Base-by-base conservation (phyloP, 140 eudicot species). In the Cichorium intybus region DNA sequence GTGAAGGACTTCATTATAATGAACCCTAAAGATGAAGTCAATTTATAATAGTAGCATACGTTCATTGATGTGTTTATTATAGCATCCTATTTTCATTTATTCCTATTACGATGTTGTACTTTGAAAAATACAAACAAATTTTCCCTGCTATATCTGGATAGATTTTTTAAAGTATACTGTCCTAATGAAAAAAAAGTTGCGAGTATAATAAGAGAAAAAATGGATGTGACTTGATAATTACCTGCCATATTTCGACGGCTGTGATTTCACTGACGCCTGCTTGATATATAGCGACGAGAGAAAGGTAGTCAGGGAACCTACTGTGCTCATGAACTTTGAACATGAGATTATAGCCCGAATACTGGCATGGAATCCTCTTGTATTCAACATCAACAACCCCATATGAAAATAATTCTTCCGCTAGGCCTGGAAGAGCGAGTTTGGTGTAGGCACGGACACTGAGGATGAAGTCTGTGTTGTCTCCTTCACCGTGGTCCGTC, bases 401-500 rank as follows among this genome's bases (percentile, higher is more conserved):
- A 10, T 71, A 80, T 0, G 88, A 81, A 20, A 83, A 69, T 28
- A 93, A 74, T 39, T 54, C 74, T 4, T 47, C 64, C 0, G 89
- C 97, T 58, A 54, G 55, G 70, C 84, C 75, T 12, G 88, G 87
- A 24, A 10, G 74, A 10, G 97, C 99, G 51, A 93, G 73, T 37
- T 72, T 82, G 7, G 78, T 54, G 64, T 88, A 93, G 61, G 95
- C 99, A 4, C 82, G 83, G 1, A 34, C 21, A 33, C 83, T 83
- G 2, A 93, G 78, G 45, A 93, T 60, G 78, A 93, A 88, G 68
- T 93, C 99, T 1, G 95, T 80, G 62, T 72, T 27, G 79, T 81
- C 84, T 3, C 99, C 97, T 63, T 66, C 94, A 26, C 95, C 99
- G 51, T 74, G 81, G 73, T 93, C 99, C 0, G 99, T 93, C 54